Base-by-base conservation (phyloP, 73 alveolate genomes). In the Paramecium sonneborni region DNA sequence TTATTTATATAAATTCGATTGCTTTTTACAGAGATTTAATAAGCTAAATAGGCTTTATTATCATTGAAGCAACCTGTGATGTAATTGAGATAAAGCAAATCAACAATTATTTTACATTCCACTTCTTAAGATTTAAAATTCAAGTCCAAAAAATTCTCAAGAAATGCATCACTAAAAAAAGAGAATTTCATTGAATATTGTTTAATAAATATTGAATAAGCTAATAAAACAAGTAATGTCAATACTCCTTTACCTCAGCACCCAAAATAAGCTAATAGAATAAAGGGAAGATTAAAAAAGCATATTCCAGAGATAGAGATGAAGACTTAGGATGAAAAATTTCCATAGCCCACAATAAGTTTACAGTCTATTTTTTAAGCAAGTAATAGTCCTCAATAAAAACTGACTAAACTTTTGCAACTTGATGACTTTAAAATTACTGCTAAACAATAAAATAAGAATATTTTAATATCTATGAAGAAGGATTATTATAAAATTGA, bases 401-500 rank as follows among this genome's bases (percentile, higher is more conserved):
- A 32, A 26, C 48, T 26, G 14, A 11, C 84, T 26, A 26, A 26
- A 26, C 9, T 62, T 4, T 14, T 62, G 21, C 12, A 62, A 62
- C 24, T 30, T 15, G 84, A 26, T 30, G 84, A 62, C 44, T 62
- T 62, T 62, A 62, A 62, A 15, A 26, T 30, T 32, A 30, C 46
- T 23, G 15, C 84, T 1, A 26, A 26, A 26, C 20, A 26, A 62
- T 30, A 30, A 62, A 62, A 12, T 30, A 62, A 26, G 24, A 62
- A 30, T 26, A 62, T 62, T 62, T 30, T 62, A 26, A 62, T 14
- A 62, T 26, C 39, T 44, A 62, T 62, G 43, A 21, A 62, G 84
- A 26, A 62, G 76, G 46, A 30, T 62, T 23, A 62, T 62, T 62
- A 62, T 62, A 62, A 62, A 62, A 62, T 62, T 62, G 84, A 62